Conservation (phyloP, 371 early-diverging fungal species). For the Apophysomyces ossiformis region DNA sequence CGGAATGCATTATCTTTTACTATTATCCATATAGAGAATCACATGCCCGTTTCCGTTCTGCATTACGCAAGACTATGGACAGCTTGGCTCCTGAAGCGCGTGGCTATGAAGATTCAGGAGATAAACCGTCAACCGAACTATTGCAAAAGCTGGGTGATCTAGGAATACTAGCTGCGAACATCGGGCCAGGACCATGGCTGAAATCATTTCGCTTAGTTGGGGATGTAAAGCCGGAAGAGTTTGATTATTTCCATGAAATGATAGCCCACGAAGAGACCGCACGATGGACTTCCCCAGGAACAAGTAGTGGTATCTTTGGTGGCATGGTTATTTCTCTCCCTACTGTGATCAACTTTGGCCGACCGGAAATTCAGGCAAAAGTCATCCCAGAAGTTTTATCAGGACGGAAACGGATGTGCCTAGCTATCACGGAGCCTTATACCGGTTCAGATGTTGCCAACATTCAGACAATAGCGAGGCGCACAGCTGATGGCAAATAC, state of each 20-base stretch:
- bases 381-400: conserved; percentile 68
- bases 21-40: conserved; percentile 40
- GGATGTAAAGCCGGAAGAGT: conserved; percentile 60
- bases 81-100: conserved; percentile 52
- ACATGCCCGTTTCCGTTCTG: conserved; percentile 59
- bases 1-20: too few species aligned
- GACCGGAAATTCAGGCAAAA: conserved; percentile 30
- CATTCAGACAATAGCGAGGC: conserved; percentile 70
- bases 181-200: conserved; percentile 62
- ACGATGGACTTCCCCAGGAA: conserved; percentile 44
- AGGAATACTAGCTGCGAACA: conserved; percentile 71
- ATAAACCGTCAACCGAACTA: conserved; percentile 51
- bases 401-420: conserved; percentile 78
- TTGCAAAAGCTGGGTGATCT: conserved; percentile 60
- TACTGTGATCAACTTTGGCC: conserved; percentile 52
- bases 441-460: conserved; percentile 87
- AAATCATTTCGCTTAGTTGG: conserved; percentile 45
- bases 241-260: conserved; percentile 72
- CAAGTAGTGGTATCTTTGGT: conserved; percentile 43
- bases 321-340: conserved; percentile 55
- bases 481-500: conserved; percentile 71
- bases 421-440: conserved; percentile 68
- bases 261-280: conserved; percentile 78
- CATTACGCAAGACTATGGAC: conserved; percentile 59
- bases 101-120: conserved; percentile 45